A percentile compares a stretch with the other conserved stretches of the same genome.
These are phyloP conservation scores for Camillea tinctor DNA, from an alignment of 2,329 filamentous ascomycete genomes.

Conservation along the genomic window DNA sequence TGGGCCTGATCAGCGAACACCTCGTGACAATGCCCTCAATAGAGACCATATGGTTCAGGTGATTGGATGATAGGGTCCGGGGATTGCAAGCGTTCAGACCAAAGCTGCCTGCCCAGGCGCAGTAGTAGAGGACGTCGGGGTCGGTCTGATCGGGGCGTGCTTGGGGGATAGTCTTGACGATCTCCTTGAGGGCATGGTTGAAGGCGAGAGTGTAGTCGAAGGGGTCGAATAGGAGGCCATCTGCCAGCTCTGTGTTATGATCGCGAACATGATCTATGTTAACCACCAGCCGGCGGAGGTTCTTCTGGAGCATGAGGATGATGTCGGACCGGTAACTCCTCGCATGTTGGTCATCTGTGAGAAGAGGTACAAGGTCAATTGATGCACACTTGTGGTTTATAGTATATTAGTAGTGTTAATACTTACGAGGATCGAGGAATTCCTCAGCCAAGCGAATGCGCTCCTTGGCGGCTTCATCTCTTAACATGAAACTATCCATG, in stretches of 20 bases:
- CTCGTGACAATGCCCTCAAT: conserved; percentile 97
- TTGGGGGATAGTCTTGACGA: conserved; percentile 76
- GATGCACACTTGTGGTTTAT: conserved; percentile 3
- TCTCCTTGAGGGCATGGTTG: conserved; percentile 83
- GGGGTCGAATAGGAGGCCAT: conserved; percentile 74
- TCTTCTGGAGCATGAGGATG: conserved; percentile 70
- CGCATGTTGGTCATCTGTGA: conserved; percentile 50
- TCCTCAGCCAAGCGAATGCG: conserved; percentile 85
- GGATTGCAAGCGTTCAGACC: conserved; percentile 94
- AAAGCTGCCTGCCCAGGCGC: conserved; percentile 95
- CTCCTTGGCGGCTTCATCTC: conserved; percentile 81
- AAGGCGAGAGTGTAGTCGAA: conserved; percentile 90
- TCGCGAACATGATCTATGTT: conserved; percentile 89
- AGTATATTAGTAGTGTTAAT: background rate
- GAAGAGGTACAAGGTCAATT: background rate
- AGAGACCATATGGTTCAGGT: conserved; percentile 95
- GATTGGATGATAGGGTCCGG: conserved; percentile 81
- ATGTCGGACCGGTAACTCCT: conserved; percentile 88
- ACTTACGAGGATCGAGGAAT: conserved; percentile 88
- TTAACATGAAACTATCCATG: conserved; percentile 74
- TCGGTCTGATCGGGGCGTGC: conserved; percentile 73
- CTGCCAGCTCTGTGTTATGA: conserved; percentile 79
- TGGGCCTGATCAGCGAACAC: conserved; percentile 91
- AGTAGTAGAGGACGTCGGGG: conserved; percentile 86
- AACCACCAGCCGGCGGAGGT: conserved; percentile 63